A percentile compares a stretch with the other conserved stretches of the same genome.
Evolutionary conservation across 2,329 filamentous ascomycete genomes (phyloP).

Genomic region (Trichoderma atroviride): DNA sequence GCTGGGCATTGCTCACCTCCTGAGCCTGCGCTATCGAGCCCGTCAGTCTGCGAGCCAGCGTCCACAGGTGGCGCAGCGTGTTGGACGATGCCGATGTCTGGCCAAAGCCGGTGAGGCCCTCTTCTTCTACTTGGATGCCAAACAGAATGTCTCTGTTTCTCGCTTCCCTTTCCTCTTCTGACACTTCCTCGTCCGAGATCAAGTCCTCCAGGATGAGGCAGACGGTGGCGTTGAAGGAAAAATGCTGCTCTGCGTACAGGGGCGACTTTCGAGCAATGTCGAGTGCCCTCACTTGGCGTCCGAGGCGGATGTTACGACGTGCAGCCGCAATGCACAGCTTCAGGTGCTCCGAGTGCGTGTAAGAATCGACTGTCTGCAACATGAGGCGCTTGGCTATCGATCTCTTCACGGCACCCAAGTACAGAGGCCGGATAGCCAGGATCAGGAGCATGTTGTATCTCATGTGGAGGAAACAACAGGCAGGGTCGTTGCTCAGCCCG

Average conservation of each 20-base stretch:
- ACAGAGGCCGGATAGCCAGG: slow-evolving; percentile 51
- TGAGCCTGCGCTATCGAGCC: slow-evolving; percentile 29
- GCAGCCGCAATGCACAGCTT: slow-evolving; percentile 48
- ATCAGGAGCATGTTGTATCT: slow-evolving; percentile 54
- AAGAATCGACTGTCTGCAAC: slow-evolving; percentile 32
- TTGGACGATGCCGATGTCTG: slow-evolving; percentile 40
- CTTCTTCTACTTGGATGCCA: slow-evolving; percentile 46
- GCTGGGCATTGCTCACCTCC: slow-evolving; percentile 27
- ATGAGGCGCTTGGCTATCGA: slow-evolving; percentile 47
- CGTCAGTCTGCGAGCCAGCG: slow-evolving; percentile 42
- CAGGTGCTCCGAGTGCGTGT: slow-evolving; percentile 37
- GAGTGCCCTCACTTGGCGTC: slow-evolving; percentile 43
- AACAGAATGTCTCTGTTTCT: slow-evolving; percentile 42
- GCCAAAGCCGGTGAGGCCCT: slow-evolving; percentile 39
- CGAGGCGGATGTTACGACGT: slow-evolving; percentile 50
- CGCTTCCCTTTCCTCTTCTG: slow-evolving; percentile 32
- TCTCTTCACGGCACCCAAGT: slow-evolving; percentile 52
- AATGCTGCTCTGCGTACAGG: slow-evolving; percentile 50
- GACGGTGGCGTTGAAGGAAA: slow-evolving; percentile 54
- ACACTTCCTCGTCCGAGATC: slow-evolving; percentile 37
- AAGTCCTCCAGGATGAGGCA: slow-evolving; percentile 52
- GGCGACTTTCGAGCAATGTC: slow-evolving; percentile 43
- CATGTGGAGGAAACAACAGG: slow-evolving; percentile 53
- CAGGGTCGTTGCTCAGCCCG: slow-evolving; percentile 45
- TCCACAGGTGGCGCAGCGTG: slow-evolving; percentile 44